A percentile compares a stretch with the other conserved stretches of the same genome.
Conservation (phyloP, 345 rosid genomes). For the Psidium friedrichsthalianum region DNA sequence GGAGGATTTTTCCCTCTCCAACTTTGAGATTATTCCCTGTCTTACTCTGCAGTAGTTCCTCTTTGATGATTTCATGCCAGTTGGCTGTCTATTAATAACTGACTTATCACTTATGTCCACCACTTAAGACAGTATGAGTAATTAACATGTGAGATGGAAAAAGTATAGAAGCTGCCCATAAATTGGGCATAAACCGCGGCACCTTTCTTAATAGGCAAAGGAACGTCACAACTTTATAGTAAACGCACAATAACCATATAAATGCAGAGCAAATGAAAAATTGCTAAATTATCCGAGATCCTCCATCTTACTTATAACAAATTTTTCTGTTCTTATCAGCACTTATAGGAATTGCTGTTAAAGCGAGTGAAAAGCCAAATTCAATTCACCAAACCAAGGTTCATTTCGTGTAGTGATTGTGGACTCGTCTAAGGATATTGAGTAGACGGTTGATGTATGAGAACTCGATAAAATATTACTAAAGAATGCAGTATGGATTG, state of each 20-base stretch:
- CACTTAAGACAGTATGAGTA: background rate
- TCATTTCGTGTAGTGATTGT: too few relatives aligned
- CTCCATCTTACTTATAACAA: background rate
- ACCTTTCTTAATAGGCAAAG: background rate
- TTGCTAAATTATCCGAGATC: background rate
- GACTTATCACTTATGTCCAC: background rate
- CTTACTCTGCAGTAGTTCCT: conserved; percentile 10
- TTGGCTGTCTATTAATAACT: conserved; percentile 46
- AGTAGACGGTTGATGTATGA: too few relatives aligned
- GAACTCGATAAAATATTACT: too few relatives aligned
- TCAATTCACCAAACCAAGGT: too few relatives aligned
- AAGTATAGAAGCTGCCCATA: background rate
- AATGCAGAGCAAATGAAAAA: background rate
- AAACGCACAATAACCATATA: background rate
- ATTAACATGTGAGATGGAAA: background rate
- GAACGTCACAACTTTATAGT: background rate
- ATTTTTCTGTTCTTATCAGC: background rate
- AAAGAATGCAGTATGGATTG: too few relatives aligned
- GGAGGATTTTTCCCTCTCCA: conserved; percentile 48
- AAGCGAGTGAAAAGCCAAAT: background rate
- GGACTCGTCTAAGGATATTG: too few relatives aligned
- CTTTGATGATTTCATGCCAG: conserved; percentile 56
- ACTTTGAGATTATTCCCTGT: conserved; percentile 46
- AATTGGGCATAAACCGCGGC: background rate
- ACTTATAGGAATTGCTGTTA: background rate